A percentile compares a stretch with the other conserved stretches of the same genome.
These are phyloP conservation scores for Colletotrichum tofieldiae DNA, from an alignment of 2,329 filamentous ascomycete genomes.

Conservation along the genomic window DNA sequence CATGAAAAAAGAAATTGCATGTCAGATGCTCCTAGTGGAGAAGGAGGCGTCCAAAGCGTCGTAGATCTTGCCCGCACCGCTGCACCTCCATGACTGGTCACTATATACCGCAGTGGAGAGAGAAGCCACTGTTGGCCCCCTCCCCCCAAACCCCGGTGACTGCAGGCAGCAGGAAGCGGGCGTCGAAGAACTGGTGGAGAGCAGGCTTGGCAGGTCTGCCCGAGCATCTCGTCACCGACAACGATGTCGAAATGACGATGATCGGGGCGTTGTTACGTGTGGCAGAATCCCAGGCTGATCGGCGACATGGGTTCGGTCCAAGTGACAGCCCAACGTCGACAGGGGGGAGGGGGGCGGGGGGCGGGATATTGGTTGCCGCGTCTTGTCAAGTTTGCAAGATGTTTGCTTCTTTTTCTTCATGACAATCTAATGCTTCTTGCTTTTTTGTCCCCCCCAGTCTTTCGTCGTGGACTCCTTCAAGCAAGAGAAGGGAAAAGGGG, in stretches of 20 bases:
- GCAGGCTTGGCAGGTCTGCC: neutral
- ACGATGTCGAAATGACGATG: constrained; percentile 27
- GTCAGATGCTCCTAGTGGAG: neutral
- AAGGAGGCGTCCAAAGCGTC: neutral
- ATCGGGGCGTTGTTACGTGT: constrained; percentile 16
- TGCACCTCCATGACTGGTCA: constrained; percentile 16
- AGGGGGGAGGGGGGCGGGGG: too few species aligned
- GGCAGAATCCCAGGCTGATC: constrained; percentile 17
- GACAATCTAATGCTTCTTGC: neutral
- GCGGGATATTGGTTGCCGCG: neutral
- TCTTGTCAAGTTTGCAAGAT: neutral
- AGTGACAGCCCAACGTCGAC: neutral
- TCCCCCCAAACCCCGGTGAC: neutral
- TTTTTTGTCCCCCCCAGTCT: neutral
- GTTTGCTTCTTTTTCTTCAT: neutral
- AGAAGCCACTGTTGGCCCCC: neutral
- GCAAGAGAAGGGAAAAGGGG: neutral
- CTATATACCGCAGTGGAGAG: constrained; percentile 17
- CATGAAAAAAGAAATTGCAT: neutral
- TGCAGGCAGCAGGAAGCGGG: neutral
- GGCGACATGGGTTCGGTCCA: constrained; percentile 7
- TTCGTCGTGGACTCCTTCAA: neutral
- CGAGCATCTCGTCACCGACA: neutral
- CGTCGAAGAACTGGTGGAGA: neutral
- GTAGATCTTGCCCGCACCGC: constrained; percentile 13